phyloP scores from a whole-genome alignment of 768 basidiomycete species.

The Cystobasidium onofrii region DNA sequence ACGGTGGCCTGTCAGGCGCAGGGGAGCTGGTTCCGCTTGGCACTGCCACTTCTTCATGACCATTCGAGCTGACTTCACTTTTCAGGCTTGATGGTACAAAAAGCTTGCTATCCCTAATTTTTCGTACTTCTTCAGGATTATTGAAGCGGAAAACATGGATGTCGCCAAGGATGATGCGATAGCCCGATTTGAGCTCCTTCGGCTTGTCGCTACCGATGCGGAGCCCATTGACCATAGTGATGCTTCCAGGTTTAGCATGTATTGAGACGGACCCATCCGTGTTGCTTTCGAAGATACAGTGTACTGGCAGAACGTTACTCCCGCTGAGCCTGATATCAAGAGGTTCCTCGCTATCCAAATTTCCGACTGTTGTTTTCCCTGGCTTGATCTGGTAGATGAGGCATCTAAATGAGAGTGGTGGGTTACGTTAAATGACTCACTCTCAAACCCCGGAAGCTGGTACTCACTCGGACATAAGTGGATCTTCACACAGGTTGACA shows the following conservation, averaged over 20 bases:
- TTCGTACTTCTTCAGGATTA: constrained; percentile 88
- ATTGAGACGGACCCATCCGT: constrained; percentile 66
- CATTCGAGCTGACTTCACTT: constrained; percentile 50
- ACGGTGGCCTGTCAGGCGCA: constrained; percentile 57
- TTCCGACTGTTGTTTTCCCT: constrained; percentile 78
- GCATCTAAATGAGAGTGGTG: constrained; percentile 32
- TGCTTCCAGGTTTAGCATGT: constrained; percentile 66
- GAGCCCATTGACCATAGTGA: constrained; percentile 90
- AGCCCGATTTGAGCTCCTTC: constrained; percentile 83
- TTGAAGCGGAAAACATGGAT: constrained; percentile 96
- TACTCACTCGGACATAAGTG: constrained; percentile 93
- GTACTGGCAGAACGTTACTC: constrained; percentile 79
- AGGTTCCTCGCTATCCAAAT: constrained; percentile 68
- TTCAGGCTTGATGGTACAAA: constrained; percentile 25
- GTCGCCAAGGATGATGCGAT: constrained; percentile 92
- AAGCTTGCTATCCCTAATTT: constrained; percentile 65
- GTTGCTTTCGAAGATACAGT: constrained; percentile 80
- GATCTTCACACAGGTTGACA: constrained; percentile 75
- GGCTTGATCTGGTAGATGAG: constrained; percentile 68
- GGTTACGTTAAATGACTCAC: background rate
- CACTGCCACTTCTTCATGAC: constrained; percentile 50
- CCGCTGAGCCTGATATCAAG: constrained; percentile 89
- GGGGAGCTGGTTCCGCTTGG: constrained; percentile 49
- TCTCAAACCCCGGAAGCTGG: constrained; percentile 46
- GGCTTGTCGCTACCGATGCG: constrained; percentile 66